Conservation (phyloP, 2,329 filamentous ascomycete species). For the Botrytis fabae region DNA sequence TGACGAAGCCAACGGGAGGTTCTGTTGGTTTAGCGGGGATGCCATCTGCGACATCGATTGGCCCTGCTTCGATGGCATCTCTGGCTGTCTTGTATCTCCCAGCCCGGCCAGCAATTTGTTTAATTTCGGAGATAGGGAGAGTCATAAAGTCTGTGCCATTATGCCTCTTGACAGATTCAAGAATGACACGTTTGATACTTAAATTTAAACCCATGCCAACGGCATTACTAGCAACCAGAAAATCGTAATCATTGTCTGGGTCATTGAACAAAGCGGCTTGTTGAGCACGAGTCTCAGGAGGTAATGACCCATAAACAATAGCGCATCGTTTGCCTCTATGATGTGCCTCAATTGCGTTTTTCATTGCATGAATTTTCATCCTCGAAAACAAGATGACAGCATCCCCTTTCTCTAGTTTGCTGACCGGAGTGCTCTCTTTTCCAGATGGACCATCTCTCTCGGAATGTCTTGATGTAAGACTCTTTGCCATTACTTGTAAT, state of each 20-base stretch:
- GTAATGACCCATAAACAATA: conserved; percentile 88
- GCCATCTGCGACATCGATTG: conserved; percentile 15
- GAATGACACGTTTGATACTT: conserved; percentile 86
- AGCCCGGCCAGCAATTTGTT: conserved; percentile 92
- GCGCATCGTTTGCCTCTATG: conserved; percentile 77
- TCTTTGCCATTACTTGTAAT: conserved; percentile 63
- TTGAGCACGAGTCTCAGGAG: conserved; percentile 87
- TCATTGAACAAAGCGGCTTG: conserved; percentile 95
- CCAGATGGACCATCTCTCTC: conserved; percentile 46
- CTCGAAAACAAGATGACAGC: conserved; percentile 87
- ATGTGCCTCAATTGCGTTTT: conserved; percentile 69
- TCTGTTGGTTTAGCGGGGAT: neutral
- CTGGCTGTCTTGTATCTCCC: conserved; percentile 78
- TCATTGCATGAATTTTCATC: conserved; percentile 76
- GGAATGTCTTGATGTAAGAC: conserved; percentile 38
- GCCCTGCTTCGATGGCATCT: conserved; percentile 47
- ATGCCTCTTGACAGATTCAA: conserved; percentile 75
- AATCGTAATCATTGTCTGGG: conserved; percentile 93
- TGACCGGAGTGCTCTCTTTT: neutral
- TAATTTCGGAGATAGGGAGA: conserved; percentile 75
- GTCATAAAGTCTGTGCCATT: conserved; percentile 58
- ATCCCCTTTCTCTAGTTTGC: conserved; percentile 69
- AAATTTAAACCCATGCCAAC: conserved; percentile 97
- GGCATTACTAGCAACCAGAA: conserved; percentile 88
- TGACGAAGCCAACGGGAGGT: conserved; percentile 66